Conservation (phyloP, 495 filamentous ascomycete species). For the Hypoxylon trugodes region DNA sequence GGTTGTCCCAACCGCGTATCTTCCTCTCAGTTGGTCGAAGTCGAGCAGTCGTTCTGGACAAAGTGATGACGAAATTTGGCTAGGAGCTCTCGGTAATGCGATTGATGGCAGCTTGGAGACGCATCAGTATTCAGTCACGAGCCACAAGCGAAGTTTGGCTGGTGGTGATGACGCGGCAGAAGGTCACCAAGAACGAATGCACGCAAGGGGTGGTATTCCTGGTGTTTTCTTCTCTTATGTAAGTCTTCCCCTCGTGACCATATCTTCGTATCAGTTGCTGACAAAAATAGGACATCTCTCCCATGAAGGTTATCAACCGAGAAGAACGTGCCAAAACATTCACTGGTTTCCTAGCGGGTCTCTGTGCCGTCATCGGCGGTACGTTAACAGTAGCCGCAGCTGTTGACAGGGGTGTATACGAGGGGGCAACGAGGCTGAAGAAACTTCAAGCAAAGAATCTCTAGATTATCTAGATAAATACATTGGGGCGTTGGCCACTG, state of each 20-base stretch:
- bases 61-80: constrained; percentile 62
- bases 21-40: constrained; percentile 82
- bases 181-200: constrained; percentile 88
- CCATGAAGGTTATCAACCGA: constrained; percentile 99
- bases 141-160: constrained; percentile 83
- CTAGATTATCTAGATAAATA: too few species aligned
- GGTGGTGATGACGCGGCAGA: constrained; percentile 85
- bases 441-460: constrained; percentile 77
- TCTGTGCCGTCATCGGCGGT: constrained; percentile 94
- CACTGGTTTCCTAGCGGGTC: constrained; percentile 87
- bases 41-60: constrained; percentile 51
- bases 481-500: not conserved
- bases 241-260: constrained; percentile 48
- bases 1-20: constrained; percentile 93
- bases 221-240: constrained; percentile 98
- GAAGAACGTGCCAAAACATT: constrained; percentile 89
- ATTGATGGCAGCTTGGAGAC: constrained; percentile 87
- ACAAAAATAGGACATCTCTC: constrained; percentile 83
- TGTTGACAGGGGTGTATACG: constrained; percentile 89
- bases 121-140: constrained; percentile 97
- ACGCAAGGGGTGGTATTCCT: constrained; percentile 89
- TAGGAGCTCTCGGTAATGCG: constrained; percentile 70
- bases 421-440: constrained; percentile 81
- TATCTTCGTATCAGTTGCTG: constrained; percentile 1
- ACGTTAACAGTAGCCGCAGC: constrained; percentile 96